Evolutionary conservation across 495 filamentous ascomycete genomes (phyloP).

Genomic region (Penicillium soppii): DNA sequence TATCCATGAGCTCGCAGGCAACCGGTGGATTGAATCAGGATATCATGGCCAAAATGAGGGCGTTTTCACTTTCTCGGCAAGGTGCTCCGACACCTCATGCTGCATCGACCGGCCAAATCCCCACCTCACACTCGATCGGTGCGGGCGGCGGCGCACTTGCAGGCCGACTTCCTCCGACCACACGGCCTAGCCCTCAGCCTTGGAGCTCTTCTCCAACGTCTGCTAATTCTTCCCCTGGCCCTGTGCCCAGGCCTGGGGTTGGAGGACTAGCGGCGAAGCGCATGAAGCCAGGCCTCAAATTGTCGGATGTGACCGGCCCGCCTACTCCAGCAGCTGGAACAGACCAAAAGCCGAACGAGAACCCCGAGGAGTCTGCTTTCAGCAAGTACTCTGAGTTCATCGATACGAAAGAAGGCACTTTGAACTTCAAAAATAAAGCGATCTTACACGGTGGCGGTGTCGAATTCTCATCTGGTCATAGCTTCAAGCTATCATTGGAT

Average conservation of each 20-base stretch:
- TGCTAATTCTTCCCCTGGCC: slow-evolving; percentile 21
- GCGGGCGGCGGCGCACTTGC: slow-evolving; percentile 37
- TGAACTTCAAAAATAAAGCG: slow-evolving; percentile 93
- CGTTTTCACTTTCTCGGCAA: slow-evolving; percentile 67
- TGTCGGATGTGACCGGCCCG: slow-evolving; percentile 48
- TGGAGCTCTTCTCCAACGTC: slow-evolving; percentile 53
- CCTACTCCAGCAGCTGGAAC: slow-evolving; percentile 21
- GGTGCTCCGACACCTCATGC: slow-evolving; percentile 45
- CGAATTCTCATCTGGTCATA: slow-evolving; percentile 84
- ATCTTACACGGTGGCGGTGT: slow-evolving; percentile 84
- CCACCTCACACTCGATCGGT: slow-evolving; percentile 21
- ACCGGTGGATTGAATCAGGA: slow-evolving; percentile 67
- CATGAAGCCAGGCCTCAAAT: slow-evolving; percentile 49
- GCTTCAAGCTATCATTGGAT: slow-evolving; percentile 92
- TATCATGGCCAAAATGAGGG: slow-evolving; percentile 77
- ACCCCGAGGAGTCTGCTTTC: slow-evolving; percentile 61
- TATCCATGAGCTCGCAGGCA: slow-evolving; percentile 55
- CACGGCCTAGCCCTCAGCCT: slow-evolving; percentile 43
- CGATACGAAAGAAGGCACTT: slow-evolving; percentile 83
- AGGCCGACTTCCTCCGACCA: slow-evolving; percentile 37
- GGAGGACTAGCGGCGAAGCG: slow-evolving; percentile 55
- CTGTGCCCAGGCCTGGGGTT: slow-evolving; percentile 36
- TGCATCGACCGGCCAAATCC: slow-evolving; percentile 36
- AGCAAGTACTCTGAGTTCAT: slow-evolving; percentile 92
- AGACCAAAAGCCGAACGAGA: slow-evolving; percentile 15